Evolutionary conservation across 139 green algal genomes (phyloP), one percentile per base, ranked within the genome.

Genomic region (Limnomonas spitsbergensis): DNA sequence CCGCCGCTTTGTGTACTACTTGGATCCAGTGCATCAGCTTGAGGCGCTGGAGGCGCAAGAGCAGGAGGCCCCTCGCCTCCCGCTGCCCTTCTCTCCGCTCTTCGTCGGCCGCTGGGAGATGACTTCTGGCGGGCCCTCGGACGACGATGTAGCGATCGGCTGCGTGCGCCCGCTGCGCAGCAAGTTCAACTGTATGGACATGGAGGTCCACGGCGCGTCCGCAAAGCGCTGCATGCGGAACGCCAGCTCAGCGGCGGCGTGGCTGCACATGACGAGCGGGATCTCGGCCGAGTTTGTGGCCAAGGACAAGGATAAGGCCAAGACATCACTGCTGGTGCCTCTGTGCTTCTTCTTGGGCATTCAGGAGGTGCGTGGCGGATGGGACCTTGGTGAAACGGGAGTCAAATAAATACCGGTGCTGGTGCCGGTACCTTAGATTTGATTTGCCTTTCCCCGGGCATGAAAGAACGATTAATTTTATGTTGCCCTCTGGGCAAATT

Each of bases 281-380:
- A 70, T 70, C 29, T 37, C n/a, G 9, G 56, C 56, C 9, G 56
- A 70, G 56, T 70, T 70, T 70, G 56, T 20, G 9, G 29, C n/a
- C 9, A 70, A 36, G 9, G 56, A 20, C 7, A 24, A 70, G 29
- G 56, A 32, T 70, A 20, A 7, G 4, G 14, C 14, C 29, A 32
- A 36, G 56, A 32, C 56, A 20, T 78, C 77, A 1, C 69, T 82
- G 32, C 34, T 56, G 24, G 77, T 78, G 26, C 77, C 77, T 3
- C 77, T 82, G 34, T 82, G 77, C 53, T 67, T 38, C 2, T 37
- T 82, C 6, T 42, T 82, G 26, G 77, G 77, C 47, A 34, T 82
- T 9, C 69, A 56, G 2, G 69, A 82, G 3, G 52, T 77, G 29
- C 9, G 56, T 24, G 42, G 7, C 6, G 42, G 42, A 54, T 54